Conservation (phyloP, 345 rosid species). For the Mallotus nudiflorus region DNA sequence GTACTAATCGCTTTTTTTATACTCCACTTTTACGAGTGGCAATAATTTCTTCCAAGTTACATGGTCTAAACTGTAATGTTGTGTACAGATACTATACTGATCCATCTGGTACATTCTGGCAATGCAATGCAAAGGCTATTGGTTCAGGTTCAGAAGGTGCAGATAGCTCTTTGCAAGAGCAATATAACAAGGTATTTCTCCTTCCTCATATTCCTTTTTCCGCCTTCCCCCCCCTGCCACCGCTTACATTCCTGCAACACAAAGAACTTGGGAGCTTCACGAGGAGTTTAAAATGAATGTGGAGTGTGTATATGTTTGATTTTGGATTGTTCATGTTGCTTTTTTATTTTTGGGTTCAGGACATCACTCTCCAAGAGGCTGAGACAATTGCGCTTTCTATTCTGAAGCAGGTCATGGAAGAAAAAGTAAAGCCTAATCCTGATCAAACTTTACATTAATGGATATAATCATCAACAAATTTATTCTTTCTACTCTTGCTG, state of each 20-base stretch:
- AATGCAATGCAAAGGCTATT: slow-evolving; percentile 97
- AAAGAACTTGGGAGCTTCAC: neutral
- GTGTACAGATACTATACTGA: slow-evolving; percentile 79
- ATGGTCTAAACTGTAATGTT: neutral
- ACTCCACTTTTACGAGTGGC: neutral
- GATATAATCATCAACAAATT: neutral
- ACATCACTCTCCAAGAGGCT: slow-evolving; percentile 78
- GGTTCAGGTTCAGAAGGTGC: slow-evolving; percentile 99
- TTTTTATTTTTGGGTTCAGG: slow-evolving; percentile 44
- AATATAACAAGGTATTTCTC: slow-evolving; percentile 95
- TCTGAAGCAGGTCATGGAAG: slow-evolving; percentile 99
- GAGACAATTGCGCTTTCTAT: slow-evolving; percentile 88
- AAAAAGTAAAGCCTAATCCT: slow-evolving; percentile 52
- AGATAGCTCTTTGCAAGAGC: slow-evolving; percentile 95
- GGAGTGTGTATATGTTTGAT: too few species aligned
- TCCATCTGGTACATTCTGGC: slow-evolving; percentile 99
- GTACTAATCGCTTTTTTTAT: neutral
- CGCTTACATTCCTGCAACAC: neutral
- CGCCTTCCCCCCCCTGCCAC: neutral
- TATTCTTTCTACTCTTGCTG: neutral
- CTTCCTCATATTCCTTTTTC: neutral
- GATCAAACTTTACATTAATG: too few species aligned
- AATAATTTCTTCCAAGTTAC: neutral
- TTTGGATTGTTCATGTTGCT: neutral
- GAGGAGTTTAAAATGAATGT: neutral